phyloP scores from a whole-genome alignment of 129 eudicot genomes.

The Pseudognaphalium luteoalbum region DNA sequence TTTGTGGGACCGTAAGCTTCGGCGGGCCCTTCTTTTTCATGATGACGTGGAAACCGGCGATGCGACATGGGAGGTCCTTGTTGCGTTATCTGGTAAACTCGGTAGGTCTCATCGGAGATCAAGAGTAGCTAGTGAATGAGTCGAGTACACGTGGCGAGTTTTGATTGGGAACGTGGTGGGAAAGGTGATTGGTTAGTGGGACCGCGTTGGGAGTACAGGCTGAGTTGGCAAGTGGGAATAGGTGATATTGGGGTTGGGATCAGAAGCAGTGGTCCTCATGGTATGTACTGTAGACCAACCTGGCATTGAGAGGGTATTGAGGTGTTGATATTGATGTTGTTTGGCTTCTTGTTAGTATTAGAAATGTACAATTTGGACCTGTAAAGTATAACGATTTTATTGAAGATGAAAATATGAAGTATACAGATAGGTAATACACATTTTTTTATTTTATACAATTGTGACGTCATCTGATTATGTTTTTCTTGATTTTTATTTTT shows the following conservation, averaged over 20 bases:
- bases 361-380: constrained; percentile 16
- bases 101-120: constrained; percentile 49
- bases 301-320: constrained; percentile 10
- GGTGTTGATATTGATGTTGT: background rate
- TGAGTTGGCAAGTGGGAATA: constrained; percentile 28
- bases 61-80: constrained; percentile 79
- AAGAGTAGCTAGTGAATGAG: constrained; percentile 41
- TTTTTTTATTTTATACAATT: background rate
- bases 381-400: background rate
- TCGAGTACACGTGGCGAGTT: constrained; percentile 31
- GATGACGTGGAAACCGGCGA: constrained; percentile 61
- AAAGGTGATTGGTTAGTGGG: constrained; percentile 20
- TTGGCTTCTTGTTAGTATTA: constrained; percentile 11
- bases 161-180: constrained; percentile 2
- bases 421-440: constrained; percentile 3
- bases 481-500: background rate
- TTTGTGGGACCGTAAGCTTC: constrained; percentile 54
- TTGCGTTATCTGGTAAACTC: constrained; percentile 49
- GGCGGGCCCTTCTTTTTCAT: constrained; percentile 61
- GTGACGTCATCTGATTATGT: background rate
- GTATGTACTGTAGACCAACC: constrained; percentile 28
- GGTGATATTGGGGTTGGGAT: constrained; percentile 21
- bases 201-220: background rate
- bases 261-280: constrained; percentile 34
- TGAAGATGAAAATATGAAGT: constrained; percentile 14